Evolutionary conservation across 768 basidiomycete genomes (phyloP), one percentile per base, ranked within the genome.

Genomic region (Termitomyces sp.): DNA sequence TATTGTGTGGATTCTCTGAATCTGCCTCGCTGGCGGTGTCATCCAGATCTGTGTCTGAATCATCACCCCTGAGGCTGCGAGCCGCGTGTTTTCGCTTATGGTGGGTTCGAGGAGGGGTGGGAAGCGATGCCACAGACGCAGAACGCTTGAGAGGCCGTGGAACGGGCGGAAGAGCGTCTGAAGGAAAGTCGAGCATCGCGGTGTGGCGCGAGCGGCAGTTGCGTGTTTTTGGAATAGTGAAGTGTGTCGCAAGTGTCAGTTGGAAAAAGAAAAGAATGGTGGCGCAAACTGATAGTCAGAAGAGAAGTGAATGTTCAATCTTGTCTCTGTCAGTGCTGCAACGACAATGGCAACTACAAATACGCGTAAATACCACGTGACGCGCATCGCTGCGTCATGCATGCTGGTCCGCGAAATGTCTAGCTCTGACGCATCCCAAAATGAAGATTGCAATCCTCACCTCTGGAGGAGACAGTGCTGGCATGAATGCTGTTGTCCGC

Each of bases 401-500:
- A 35, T 33, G 33, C 20, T 50, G 6, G 32, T 8, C 3, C 14
- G 20, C 16, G 16, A 2, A 16, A 2, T 7, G 40, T 7, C 7
- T n/a, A n/a, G 7, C 38, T n/a, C 18, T 41, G 40, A 24, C 10
- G 20, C 33, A 52, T 40, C 18, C 51, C 52, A 68, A 56, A 33
- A 92, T 94, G 86, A 94, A 93, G 78, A 82, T 97, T 69, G 96
- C 95, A 1, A 88, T 96, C 54, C 83, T 98, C 63, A 99, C 97
- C 2, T 92, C 89, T 2, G 97, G 96, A 46, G 96, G 97, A 67
- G 97, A 99, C 79, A 93, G 91, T 73, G 95, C 97, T 54, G 97
- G 97, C 65, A 93, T 94, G 92, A 95, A 96, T 69, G 93, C 94
- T 33, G 92, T 86, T 55, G 96, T 99, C 50, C 90, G 97, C 62